Base-by-base conservation (phyloP, 345 rosid species). In the Kernera saxatilis region DNA sequence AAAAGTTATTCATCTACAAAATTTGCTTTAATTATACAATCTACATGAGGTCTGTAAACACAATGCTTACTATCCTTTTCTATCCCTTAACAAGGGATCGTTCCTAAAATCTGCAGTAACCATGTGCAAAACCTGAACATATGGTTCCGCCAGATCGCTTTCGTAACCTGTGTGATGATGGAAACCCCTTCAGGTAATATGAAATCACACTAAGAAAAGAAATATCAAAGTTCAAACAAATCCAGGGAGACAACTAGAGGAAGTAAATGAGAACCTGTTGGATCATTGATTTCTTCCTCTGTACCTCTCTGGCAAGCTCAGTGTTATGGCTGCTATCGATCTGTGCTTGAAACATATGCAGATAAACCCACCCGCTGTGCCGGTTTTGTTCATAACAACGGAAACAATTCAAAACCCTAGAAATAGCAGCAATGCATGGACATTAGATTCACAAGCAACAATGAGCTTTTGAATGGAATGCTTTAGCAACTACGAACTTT, bases 281-380 rank as follows among this genome's bases (percentile, higher is more conserved):
- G 48, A 8, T 59, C 9, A 26, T 59, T 6, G 5, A 18, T 58
- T 36, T 49, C 61, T 49, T 59, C 43, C 18, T 48, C 12, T 23
- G 49, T 11, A 25, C 18, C 49, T 51, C 50, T 50, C 61, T 39
- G 33, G 21, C 61, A 41, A 71, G 44, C 61, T 39, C 60, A 71
- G 26, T 30, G 53, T 21, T 29, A 19, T 27, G 44, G 25, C 53
- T 52, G 35, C 50, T 36, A 23, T 25, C 29, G 43, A 40, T 40
- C 13, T 15, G 44, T 41, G 22, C 17, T 41, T 39, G 3, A 50
- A 39, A 5, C 43, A 21, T 60, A 37, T 50, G 23, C 30, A 29
- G 25, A 14, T 59, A 61, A 13, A 49, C 5, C 51, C 0, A 49
- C 5, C 51, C 0, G 48, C 7, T 18, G 35, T n/a, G 36, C 8